Conservation (phyloP, 805 yeast species). For the Metschnikowia santaceciliae region DNA sequence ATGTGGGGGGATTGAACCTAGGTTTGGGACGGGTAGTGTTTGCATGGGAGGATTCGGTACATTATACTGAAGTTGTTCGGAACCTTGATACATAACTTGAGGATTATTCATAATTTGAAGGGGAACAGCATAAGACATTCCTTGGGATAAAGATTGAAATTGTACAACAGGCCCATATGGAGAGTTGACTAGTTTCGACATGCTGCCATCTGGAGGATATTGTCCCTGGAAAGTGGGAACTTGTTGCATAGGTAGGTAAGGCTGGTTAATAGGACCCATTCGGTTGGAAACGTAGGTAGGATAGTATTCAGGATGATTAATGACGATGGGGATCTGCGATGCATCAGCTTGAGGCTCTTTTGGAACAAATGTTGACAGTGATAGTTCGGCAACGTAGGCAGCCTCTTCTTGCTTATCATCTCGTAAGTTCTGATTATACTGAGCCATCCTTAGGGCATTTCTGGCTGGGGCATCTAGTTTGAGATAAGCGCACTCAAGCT, state of each 20-base stretch:
- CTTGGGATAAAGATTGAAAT: slow-evolving; percentile 5
- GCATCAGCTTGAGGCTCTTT: neutral
- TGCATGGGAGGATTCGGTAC: neutral
- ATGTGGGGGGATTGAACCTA: neutral
- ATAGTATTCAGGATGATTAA: slow-evolving; percentile 1
- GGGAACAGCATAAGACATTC: slow-evolving; percentile 1
- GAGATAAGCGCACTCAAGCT: slow-evolving; percentile 47
- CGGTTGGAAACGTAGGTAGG: slow-evolving; percentile 2
- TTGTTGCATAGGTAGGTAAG: neutral
- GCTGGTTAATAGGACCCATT: neutral
- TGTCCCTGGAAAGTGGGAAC: neutral
- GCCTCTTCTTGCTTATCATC: slow-evolving; percentile 19
- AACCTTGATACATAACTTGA: neutral
- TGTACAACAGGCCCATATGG: slow-evolving; percentile 7
- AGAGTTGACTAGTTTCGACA: slow-evolving; percentile 2
- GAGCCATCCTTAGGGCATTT: slow-evolving; percentile 48
- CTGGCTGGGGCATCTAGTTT: slow-evolving; percentile 46
- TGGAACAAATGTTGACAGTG: neutral
- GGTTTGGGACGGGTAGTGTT: neutral
- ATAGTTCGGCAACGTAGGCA: neutral
- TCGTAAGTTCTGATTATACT: slow-evolving; percentile 36
- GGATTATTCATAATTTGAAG: neutral
- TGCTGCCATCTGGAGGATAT: neutral
- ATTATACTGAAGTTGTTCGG: neutral
- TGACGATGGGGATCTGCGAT: neutral